Evolutionary conservation across 192 early-diverging fungal species (phyloP).

Genomic region (Bifiguratus adelaidae): DNA sequence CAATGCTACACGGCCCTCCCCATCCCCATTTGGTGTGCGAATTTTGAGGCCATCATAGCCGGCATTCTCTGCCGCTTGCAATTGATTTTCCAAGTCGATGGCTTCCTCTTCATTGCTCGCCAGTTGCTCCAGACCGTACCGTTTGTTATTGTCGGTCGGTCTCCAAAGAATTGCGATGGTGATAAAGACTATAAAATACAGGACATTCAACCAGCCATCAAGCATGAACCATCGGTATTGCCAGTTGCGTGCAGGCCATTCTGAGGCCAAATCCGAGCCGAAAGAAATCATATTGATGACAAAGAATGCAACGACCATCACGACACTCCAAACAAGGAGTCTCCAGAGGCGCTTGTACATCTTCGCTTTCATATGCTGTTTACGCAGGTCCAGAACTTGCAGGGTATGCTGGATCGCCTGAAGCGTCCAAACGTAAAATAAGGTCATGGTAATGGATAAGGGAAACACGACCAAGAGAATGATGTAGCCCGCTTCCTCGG

Average conservation of each 20-base stretch:
- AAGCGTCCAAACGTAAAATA: slow-evolving; percentile 93
- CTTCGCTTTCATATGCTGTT: slow-evolving; percentile 79
- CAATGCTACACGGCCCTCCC: slow-evolving; percentile 11
- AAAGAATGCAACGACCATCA: slow-evolving; percentile 68
- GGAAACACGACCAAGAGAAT: slow-evolving; percentile 79
- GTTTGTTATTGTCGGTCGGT: slow-evolving; percentile 83
- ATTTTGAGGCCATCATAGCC: slow-evolving; percentile 36
- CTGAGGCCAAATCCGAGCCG: slow-evolving; percentile 40
- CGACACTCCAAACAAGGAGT: slow-evolving; percentile 66
- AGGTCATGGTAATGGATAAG: slow-evolving; percentile 78
- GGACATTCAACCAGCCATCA: slow-evolving; percentile 86
- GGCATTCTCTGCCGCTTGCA: slow-evolving; percentile 27
- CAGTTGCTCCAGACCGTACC: slow-evolving; percentile 84
- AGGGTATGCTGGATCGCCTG: slow-evolving; percentile 73
- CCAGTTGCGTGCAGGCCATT: slow-evolving; percentile 74
- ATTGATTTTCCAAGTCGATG: slow-evolving; percentile 49
- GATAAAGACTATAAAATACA: slow-evolving; percentile 72
- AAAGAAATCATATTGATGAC: slow-evolving; percentile 75
- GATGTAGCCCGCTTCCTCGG: slow-evolving; percentile 54
- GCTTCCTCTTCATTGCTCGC: slow-evolving; percentile 62
- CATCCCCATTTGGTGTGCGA: slow-evolving; percentile 15
- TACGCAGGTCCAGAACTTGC: slow-evolving; percentile 57
- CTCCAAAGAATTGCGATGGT: slow-evolving; percentile 84
- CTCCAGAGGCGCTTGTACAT: slow-evolving; percentile 85
- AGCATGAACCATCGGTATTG: slow-evolving; percentile 82